phyloP scores from a whole-genome alignment of 805 yeast species.

The Saturnispora mendoncae region DNA sequence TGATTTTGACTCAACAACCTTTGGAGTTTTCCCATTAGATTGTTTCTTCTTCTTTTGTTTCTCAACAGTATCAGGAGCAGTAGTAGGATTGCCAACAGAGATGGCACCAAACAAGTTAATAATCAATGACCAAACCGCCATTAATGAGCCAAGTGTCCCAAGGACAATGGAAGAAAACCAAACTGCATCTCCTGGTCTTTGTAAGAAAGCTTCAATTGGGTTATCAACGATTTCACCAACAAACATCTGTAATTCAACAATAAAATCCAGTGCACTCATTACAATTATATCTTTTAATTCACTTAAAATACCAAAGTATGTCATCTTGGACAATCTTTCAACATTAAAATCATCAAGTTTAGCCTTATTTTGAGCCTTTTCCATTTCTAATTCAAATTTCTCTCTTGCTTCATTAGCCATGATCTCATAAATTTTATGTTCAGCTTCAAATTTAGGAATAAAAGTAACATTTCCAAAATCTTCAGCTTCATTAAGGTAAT shows the following conservation, averaged over 20 bases:
- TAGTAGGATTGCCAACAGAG: conserved; percentile 12
- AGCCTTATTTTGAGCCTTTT: background rate
- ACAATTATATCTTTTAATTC: conserved; percentile 9
- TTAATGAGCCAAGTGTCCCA: conserved; percentile 31
- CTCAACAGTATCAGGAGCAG: background rate
- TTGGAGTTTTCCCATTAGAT: background rate
- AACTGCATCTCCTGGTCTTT: conserved; percentile 43
- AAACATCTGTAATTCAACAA: conserved; percentile 17
- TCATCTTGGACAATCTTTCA: conserved; percentile 13
- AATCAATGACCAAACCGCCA: conserved; percentile 36
- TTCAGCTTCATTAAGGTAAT: conserved; percentile 79
- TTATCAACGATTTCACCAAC: conserved; percentile 33
- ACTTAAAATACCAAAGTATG: conserved; percentile 5
- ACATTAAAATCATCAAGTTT: background rate
- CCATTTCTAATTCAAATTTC: conserved; percentile 2
- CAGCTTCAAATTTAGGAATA: conserved; percentile 43
- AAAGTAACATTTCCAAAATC: conserved; percentile 70
- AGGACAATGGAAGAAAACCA: conserved; percentile 38
- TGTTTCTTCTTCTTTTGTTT: background rate
- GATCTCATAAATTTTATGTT: conserved; percentile 28
- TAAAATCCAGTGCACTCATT: conserved; percentile 15
- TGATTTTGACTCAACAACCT: no score
- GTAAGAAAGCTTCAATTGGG: conserved; percentile 37
- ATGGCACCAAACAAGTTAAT: conserved; percentile 10
- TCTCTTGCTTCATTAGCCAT: background rate